These are phyloP conservation scores for Apiotrichum gracile DNA, from an alignment of 1,284 basidiomycete genomes.

Conservation along the genomic window DNA sequence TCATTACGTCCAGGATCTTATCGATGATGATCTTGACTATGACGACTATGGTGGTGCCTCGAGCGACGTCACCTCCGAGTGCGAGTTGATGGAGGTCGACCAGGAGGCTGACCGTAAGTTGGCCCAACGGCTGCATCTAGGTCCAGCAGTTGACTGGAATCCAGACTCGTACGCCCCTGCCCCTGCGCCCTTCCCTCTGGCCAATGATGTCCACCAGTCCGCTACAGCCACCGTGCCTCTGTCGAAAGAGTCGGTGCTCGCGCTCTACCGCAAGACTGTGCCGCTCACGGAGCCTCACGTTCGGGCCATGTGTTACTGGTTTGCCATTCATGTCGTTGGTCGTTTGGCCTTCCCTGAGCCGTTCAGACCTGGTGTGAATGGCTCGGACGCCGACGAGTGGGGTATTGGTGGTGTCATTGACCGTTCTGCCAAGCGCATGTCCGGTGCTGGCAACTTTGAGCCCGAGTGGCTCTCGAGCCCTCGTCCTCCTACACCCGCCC, in stretches of 20 bases:
- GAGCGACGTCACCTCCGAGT: not conserved
- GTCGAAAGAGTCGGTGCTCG: not conserved
- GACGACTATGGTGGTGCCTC: not conserved
- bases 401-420: not conserved
- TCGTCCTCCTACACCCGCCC: not conserved
- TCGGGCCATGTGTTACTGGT: slow-evolving; percentile 7
- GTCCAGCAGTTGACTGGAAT: not conserved
- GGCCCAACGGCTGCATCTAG: not conserved
- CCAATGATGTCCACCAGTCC: too few species aligned
- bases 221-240: too few species aligned
- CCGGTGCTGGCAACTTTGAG: not conserved
- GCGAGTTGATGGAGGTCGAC: not conserved
- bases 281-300: not conserved
- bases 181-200: too few species aligned
- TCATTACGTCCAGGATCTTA: slow-evolving; percentile 1
- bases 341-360: slow-evolving; percentile 5
- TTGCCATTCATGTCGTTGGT: slow-evolving; percentile 4
- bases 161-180: not conserved
- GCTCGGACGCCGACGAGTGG: not conserved
- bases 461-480: not conserved
- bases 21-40: not conserved
- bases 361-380: not conserved
- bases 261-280: not conserved
- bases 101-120: slow-evolving; percentile 2
- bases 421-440: not conserved